phyloP scores from a whole-genome alignment of 148 eudicot genomes.

The Rhododendron molle region DNA sequence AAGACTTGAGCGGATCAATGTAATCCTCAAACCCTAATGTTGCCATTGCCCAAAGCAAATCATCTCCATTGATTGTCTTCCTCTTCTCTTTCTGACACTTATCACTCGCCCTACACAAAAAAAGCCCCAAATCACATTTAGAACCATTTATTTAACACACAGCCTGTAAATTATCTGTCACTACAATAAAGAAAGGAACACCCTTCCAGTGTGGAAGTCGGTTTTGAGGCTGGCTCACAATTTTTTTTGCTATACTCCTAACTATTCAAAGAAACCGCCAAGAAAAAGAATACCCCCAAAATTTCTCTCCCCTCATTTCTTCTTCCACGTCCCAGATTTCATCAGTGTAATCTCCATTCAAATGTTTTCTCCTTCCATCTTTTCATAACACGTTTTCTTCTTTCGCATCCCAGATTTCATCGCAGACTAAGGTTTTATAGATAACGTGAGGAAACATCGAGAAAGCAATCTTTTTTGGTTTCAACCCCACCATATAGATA shows the following conservation, averaged over 20 bases:
- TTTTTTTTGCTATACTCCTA: background rate
- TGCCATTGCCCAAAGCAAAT: constrained; percentile 96
- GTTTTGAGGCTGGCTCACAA: background rate
- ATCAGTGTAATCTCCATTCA: background rate
- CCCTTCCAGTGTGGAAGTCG: background rate
- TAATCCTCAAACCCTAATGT: constrained; percentile 93
- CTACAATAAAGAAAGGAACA: background rate
- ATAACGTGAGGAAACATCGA: background rate
- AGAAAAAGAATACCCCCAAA: background rate
- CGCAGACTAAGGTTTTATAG: background rate
- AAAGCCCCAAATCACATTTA: constrained; percentile 2
- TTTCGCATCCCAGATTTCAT: background rate
- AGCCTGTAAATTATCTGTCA: background rate
- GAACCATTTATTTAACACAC: background rate
- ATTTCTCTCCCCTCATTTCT: background rate
- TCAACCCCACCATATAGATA: background rate
- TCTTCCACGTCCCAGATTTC: background rate
- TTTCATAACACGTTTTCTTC: background rate
- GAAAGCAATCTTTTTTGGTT: background rate
- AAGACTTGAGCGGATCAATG: constrained; percentile 72
- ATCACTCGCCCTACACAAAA: constrained; percentile 65
- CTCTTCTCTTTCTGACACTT: constrained; percentile 92
- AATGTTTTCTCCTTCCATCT: background rate
- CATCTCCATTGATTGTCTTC: constrained; percentile 94
- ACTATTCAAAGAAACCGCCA: too few species aligned